A percentile compares a stretch with the other conserved stretches of the same genome.
Conservation (phyloP, 768 basidiomycete genomes). For the Dentipellis fragilis region DNA sequence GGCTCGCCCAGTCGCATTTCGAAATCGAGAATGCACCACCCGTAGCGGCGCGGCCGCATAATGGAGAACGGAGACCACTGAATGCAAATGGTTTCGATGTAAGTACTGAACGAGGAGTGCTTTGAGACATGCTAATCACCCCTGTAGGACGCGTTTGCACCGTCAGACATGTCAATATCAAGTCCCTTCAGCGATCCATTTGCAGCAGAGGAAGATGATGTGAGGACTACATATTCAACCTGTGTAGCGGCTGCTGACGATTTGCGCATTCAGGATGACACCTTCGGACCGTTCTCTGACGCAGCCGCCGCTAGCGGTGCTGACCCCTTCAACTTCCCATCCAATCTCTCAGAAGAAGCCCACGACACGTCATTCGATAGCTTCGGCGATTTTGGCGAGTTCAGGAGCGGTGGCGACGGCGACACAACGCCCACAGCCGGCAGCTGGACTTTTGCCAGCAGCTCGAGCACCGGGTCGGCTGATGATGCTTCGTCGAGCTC, state of each 20-base stretch:
- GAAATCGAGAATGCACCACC: constrained; percentile 22
- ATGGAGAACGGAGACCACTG: constrained; percentile 21
- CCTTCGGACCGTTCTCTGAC: constrained; percentile 79
- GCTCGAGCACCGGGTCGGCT: constrained; percentile 11
- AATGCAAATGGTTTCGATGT: constrained; percentile 22
- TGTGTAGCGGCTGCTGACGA: constrained; percentile 1
- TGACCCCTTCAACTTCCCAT: constrained; percentile 44
- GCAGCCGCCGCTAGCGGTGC: constrained; percentile 35
- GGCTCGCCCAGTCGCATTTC: constrained; percentile 74
- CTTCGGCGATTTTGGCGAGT: constrained; percentile 64
- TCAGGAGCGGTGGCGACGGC: constrained; percentile 44
- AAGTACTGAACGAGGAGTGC: neutral
- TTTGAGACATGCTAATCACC: neutral
- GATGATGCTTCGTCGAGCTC: constrained; percentile 8
- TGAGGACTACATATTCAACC: constrained; percentile 19
- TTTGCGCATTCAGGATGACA: constrained; percentile 34
- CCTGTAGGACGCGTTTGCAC: constrained; percentile 22
- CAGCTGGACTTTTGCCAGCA: constrained; percentile 60
- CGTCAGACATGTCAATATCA: constrained; percentile 11
- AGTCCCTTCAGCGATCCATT: constrained; percentile 22
- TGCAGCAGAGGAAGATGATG: constrained; percentile 45
- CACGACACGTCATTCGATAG: constrained; percentile 58
- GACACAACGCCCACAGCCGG: constrained; percentile 56
- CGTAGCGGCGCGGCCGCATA: constrained; percentile 16
- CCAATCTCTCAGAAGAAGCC: constrained; percentile 51